Percentiles rank a stretch among this genome's conserved stretches.
phyloP scores from a whole-genome alignment of 129 eudicot genomes.

The Artemisia annua region DNA sequence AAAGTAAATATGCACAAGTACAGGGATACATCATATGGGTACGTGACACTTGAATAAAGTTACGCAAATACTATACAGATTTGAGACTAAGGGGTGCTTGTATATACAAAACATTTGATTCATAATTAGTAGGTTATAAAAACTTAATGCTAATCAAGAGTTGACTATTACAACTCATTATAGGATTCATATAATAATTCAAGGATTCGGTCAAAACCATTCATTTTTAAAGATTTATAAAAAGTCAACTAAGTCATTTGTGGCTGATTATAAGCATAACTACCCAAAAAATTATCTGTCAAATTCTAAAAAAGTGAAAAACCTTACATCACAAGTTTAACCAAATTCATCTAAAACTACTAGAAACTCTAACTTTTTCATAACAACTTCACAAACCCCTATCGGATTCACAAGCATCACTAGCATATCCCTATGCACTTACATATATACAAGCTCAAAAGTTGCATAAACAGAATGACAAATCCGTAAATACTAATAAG shows the following conservation, averaged over 20 bases:
- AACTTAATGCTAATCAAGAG: background rate
- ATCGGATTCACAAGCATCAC: constrained; percentile 15
- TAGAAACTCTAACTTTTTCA: background rate
- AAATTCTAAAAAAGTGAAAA: constrained; percentile 4
- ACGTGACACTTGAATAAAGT: background rate
- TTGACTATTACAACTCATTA: constrained; percentile 15
- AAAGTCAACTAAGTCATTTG: constrained; percentile 1
- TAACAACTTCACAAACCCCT: constrained; percentile 16
- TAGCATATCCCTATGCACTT: background rate
- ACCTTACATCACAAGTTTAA: constrained; percentile 6
- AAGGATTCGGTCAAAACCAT: background rate
- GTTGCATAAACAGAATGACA: constrained; percentile 2
- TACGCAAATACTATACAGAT: too few species aligned
- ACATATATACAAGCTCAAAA: background rate
- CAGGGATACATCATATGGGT: background rate
- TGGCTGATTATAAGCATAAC: constrained; percentile 7
- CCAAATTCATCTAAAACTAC: constrained; percentile 10
- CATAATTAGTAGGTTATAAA: too few species aligned
- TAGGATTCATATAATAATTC: background rate
- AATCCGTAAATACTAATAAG: background rate
- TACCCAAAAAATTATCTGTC: background rate
- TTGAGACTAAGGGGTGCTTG: background rate
- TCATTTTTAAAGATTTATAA: background rate
- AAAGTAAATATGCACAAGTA: background rate
- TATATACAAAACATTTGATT: background rate